A percentile compares a stretch with the other conserved stretches of the same genome.
Evolutionary conservation across 2,329 filamentous ascomycete genomes (phyloP).

Genomic region (Diaporthe velutina): DNA sequence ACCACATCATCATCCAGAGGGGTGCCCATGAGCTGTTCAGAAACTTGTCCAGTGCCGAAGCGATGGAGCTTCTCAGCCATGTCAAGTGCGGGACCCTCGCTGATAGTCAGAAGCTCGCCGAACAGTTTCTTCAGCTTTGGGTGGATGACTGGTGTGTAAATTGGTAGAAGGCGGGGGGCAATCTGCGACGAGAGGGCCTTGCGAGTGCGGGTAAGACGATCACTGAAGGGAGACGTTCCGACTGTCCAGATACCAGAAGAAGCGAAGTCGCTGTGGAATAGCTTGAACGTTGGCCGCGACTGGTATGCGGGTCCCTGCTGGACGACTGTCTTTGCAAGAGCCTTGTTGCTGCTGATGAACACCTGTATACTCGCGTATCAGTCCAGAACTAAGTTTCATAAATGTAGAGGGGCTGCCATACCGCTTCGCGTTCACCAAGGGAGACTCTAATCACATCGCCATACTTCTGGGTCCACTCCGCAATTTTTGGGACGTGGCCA

Average conservation of each 20-base stretch:
- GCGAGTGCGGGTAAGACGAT: not conserved
- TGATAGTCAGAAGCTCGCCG: not conserved
- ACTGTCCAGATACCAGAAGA: not conserved
- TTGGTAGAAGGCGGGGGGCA: not conserved
- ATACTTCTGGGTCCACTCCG: slow-evolving; percentile 1
- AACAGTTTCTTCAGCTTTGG: slow-evolving; percentile 4
- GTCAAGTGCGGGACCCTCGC: not conserved
- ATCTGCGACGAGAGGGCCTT: not conserved
- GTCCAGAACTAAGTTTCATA: accelerated
- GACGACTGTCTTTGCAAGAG: not conserved
- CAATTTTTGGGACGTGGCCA: not conserved
- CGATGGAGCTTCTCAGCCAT: not conserved
- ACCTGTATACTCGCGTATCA: not conserved
- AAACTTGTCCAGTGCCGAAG: not conserved
- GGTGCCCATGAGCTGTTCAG: not conserved
- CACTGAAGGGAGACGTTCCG: not conserved
- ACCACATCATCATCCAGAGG: not conserved
- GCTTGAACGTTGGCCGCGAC: not conserved
- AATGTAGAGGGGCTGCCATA: not conserved
- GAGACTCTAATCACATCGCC: not conserved
- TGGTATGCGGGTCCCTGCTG: not conserved
- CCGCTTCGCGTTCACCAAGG: slow-evolving; percentile 8
- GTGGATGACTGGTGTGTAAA: not conserved
- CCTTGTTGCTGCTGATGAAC: slow-evolving; percentile 1
- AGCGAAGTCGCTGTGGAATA: not conserved